Percentiles rank a stretch among this genome's conserved stretches.
phyloP scores from a whole-genome alignment of 192 early-diverging fungal genomes.

The Umbelopsis ramanniana region DNA sequence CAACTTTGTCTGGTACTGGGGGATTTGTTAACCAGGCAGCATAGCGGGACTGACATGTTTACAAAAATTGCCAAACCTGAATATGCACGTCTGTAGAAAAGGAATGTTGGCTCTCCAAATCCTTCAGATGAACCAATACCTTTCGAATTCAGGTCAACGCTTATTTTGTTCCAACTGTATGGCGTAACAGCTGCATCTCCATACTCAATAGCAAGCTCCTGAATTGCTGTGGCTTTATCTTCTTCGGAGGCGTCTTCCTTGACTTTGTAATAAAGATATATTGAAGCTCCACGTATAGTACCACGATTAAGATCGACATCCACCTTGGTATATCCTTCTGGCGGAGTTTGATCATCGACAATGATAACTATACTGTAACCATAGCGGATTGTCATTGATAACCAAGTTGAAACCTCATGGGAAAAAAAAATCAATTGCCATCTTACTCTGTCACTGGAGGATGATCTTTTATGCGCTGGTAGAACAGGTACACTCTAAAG shows the following conservation, averaged over 20 bases:
- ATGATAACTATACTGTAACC: constrained; percentile 28
- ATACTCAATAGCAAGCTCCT: constrained; percentile 31
- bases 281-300: constrained; percentile 31
- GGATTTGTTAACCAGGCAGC: not conserved
- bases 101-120: constrained; percentile 31
- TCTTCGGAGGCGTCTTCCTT: constrained; percentile 6
- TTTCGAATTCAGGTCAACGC: constrained; percentile 31
- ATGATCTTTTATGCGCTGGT: constrained; percentile 6
- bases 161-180: constrained; percentile 32
- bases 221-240: not conserved
- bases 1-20: not conserved
- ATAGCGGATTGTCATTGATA: not conserved
- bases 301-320: constrained; percentile 28
- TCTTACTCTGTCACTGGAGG: constrained; percentile 34
- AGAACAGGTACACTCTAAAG: constrained; percentile 35
- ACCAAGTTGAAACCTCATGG: not conserved
- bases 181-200: constrained; percentile 19
- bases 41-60: not conserved
- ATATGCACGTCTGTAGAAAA: constrained; percentile 28
- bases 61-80: not conserved
- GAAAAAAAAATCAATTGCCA: not conserved
- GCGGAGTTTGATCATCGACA: constrained; percentile 31
- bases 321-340: constrained; percentile 31
- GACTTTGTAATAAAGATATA: constrained; percentile 32
- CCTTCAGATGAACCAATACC: not conserved